phyloP scores from a whole-genome alignment of 768 basidiomycete genomes.

The Cystofilobasidium macerans region DNA sequence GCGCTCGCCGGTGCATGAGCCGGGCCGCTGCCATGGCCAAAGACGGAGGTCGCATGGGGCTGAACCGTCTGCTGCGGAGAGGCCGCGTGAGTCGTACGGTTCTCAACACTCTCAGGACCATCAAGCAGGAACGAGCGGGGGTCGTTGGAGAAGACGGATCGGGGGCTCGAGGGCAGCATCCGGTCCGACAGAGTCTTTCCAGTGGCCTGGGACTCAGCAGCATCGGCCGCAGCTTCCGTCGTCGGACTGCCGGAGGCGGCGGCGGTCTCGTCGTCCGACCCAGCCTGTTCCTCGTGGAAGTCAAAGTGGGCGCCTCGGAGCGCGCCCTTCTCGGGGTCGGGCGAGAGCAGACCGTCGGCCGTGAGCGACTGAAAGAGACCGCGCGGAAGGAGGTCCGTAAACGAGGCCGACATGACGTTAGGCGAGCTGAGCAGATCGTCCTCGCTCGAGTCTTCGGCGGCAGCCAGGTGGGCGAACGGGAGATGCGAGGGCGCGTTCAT shows the following conservation, averaged over 20 bases:
- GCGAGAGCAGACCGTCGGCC: constrained; percentile 24
- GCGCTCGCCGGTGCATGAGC: not conserved
- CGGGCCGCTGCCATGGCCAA: not conserved
- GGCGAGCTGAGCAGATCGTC: constrained; percentile 37
- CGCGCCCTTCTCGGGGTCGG: constrained; percentile 14
- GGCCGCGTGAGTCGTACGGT: too few relatives aligned
- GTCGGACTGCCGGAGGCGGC: too few relatives aligned
- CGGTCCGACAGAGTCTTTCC: not conserved
- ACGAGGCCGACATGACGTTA: constrained; percentile 36
- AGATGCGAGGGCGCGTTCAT: not conserved
- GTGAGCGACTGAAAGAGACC: constrained; percentile 38
- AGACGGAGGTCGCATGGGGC: not conserved
- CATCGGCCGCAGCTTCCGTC: not conserved
- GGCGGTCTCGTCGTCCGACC: not conserved
- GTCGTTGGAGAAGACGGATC: constrained; percentile 25
- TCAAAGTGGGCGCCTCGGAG: not conserved
- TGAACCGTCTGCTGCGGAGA: too few relatives aligned
- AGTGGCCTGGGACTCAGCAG: not conserved
- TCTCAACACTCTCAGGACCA: not conserved
- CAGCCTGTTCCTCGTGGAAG: constrained; percentile 1
- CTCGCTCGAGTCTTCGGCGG: constrained; percentile 32
- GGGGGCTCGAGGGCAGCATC: constrained; percentile 10
- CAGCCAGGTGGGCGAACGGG: constrained; percentile 16
- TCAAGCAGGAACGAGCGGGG: constrained; percentile 22
- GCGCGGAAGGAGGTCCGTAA: constrained; percentile 38